phyloP scores from a whole-genome alignment of 2,329 filamentous ascomycete species.

The Coniosporium tulheliwenetii region DNA sequence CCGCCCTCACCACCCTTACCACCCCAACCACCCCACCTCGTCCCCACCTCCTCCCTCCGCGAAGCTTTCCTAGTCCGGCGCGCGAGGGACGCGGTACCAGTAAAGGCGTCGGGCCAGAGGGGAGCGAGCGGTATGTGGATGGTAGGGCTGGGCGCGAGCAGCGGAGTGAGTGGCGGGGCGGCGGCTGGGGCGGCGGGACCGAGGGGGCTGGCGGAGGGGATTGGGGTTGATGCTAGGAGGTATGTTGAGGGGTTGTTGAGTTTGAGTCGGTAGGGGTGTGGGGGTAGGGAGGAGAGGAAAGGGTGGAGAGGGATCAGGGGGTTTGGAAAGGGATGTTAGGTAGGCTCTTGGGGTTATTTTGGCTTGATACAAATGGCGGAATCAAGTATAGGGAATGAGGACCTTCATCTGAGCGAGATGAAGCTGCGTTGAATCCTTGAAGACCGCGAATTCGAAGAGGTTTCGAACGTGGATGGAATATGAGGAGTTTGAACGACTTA shows the following conservation, averaged over 20 bases:
- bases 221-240: slow-evolving; percentile 59
- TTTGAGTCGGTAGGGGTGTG: slow-evolving; percentile 29
- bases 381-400: too few species aligned
- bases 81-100: slow-evolving; percentile 15
- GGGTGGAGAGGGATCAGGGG: neutral
- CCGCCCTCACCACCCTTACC: too few species aligned
- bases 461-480: too few species aligned
- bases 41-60: slow-evolving; percentile 14
- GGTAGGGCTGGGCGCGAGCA: slow-evolving; percentile 12
- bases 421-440: too few species aligned
- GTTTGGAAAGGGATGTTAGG: neutral
- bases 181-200: slow-evolving; percentile 35
- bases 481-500: too few species aligned
- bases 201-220: slow-evolving; percentile 50
- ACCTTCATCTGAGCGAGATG: too few species aligned
- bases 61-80: slow-evolving; percentile 27
- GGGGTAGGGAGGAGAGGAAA: neutral
- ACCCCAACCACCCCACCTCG: too few species aligned
- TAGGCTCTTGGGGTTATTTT: neutral
- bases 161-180: slow-evolving; percentile 17
- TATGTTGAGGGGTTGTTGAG: slow-evolving; percentile 61
- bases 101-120: slow-evolving; percentile 6
- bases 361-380: neutral
- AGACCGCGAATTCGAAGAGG: too few species aligned
- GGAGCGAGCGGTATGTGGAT: slow-evolving; percentile 14